Conservation (phyloP, 169 alveolate species). For the Theileria orientalis region DNA sequence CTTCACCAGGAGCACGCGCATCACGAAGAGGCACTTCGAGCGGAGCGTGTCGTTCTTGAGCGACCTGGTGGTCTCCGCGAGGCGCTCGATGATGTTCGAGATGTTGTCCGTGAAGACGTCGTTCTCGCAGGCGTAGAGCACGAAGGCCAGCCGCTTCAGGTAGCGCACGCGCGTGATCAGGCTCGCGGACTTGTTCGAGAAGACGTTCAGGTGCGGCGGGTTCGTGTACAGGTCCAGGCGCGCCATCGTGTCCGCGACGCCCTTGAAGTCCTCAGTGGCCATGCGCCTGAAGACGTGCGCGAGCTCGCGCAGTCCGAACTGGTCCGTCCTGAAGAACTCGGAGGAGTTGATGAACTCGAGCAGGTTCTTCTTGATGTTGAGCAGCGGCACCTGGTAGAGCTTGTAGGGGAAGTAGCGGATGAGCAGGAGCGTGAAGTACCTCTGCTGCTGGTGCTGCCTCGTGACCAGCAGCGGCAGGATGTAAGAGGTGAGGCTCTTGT, state of each 20-base stretch:
- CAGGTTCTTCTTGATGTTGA: slow-evolving; percentile 38
- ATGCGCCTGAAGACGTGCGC: slow-evolving; percentile 32
- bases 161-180: slow-evolving; percentile 33
- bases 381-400: slow-evolving; percentile 48
- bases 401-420: slow-evolving; percentile 49
- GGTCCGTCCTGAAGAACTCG: slow-evolving; percentile 50
- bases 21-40: slow-evolving; percentile 41
- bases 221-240: slow-evolving; percentile 46
- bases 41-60: slow-evolving; percentile 45
- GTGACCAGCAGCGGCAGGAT: slow-evolving; percentile 45
- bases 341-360: slow-evolving; percentile 45
- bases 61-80: slow-evolving; percentile 43
- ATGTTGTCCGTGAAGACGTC: slow-evolving; percentile 56
- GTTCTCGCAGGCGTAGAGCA: slow-evolving; percentile 54
- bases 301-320: slow-evolving; percentile 36
- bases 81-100: slow-evolving; percentile 56
- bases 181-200: slow-evolving; percentile 34
- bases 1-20: slow-evolving; percentile 60
- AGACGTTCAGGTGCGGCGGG: slow-evolving; percentile 56
- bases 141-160: slow-evolving; percentile 63
- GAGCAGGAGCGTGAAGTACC: slow-evolving; percentile 52
- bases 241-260: slow-evolving; percentile 37
- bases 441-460: slow-evolving; percentile 26
- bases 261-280: slow-evolving; percentile 58
- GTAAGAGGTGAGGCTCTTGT: slow-evolving; percentile 35